A percentile compares a stretch with the other conserved stretches of the same genome.
Conservation (phyloP, 257 asterid species). For the Salvia rosmarinus region DNA sequence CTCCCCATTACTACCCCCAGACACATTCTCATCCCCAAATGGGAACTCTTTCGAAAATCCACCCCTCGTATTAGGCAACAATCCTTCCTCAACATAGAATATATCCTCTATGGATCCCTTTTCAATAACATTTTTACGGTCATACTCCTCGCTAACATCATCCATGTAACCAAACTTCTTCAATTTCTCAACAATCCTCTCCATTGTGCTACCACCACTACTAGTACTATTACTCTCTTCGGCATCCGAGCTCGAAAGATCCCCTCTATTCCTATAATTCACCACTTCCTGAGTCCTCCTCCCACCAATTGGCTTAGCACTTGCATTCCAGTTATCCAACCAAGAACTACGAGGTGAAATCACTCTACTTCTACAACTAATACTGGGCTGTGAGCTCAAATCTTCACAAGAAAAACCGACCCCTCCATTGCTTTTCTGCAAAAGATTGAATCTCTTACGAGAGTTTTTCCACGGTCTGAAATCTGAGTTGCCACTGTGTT, state of each 20-base stretch:
- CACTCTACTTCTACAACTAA: conserved; percentile 34
- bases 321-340: conserved; percentile 75
- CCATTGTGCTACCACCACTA: conserved; percentile 83
- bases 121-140: conserved; percentile 47
- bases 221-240: conserved; percentile 63
- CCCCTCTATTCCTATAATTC: conserved; percentile 61
- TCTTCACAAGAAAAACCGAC: conserved; percentile 33
- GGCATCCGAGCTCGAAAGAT: conserved; percentile 66
- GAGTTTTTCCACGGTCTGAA: conserved; percentile 41
- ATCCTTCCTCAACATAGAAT: conserved; percentile 79
- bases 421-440: conserved; percentile 34
- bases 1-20: conserved; percentile 45
- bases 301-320: conserved; percentile 37
- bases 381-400: conserved; percentile 26
- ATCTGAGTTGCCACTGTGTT: conserved; percentile 36
- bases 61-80: conserved; percentile 78
- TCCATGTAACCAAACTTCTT: conserved; percentile 86
- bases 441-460: conserved; percentile 45
- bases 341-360: conserved; percentile 55
- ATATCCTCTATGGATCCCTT: conserved; percentile 88
- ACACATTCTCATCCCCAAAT: conserved; percentile 56
- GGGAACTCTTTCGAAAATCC: conserved; percentile 68
- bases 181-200: conserved; percentile 84
- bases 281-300: conserved; percentile 52
- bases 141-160: conserved; percentile 52